A percentile compares a stretch with the other conserved stretches of the same genome.
Conservation (phyloP, 331 rosid species). For the Acacia concinna region DNA sequence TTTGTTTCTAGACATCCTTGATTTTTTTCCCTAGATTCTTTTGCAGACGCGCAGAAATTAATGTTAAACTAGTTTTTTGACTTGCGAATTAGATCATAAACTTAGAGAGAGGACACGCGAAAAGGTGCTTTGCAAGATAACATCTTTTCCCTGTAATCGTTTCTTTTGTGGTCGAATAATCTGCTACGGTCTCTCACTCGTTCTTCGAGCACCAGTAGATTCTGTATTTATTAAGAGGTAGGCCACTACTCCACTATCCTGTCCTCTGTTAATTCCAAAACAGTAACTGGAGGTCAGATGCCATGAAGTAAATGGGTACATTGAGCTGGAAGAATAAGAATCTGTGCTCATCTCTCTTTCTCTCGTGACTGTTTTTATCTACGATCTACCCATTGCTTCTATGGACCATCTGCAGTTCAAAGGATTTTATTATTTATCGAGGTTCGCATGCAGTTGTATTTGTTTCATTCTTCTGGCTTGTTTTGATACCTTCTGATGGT, state of each 20-base stretch:
- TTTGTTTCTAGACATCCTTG: conserved; percentile 29
- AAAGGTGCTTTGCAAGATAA: conserved; percentile 11
- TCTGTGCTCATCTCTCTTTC: conserved; percentile 8
- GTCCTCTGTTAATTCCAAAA: conserved; percentile 28
- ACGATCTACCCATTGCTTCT: conserved; percentile 2
- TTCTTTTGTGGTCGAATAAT: conserved; percentile 45
- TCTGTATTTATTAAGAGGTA: conserved; percentile 52
- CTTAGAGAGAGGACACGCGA: conserved; percentile 20
- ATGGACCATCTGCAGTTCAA: conserved; percentile 9
- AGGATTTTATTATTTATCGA: neutral
- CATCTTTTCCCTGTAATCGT: conserved; percentile 28
- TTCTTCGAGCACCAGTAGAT: conserved; percentile 14
- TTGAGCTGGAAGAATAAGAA: conserved; percentile 48
- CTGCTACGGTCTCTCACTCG: conserved; percentile 38
- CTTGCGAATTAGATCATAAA: conserved; percentile 40
- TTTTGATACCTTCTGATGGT: neutral
- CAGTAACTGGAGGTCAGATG: conserved; percentile 22
- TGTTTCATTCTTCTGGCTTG: conserved; percentile 1
- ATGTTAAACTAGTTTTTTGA: conserved; percentile 11
- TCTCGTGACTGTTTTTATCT: neutral
- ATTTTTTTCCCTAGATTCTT: conserved; percentile 36
- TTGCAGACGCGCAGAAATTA: conserved; percentile 27
- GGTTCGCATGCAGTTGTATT: conserved; percentile 1
- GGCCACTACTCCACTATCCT: conserved; percentile 44
- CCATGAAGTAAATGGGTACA: conserved; percentile 25